A percentile compares a stretch with the other conserved stretches of the same genome.
These are phyloP conservation scores for Botryotinia narcissicola DNA, from an alignment of 2,329 filamentous ascomycete genomes.

Conservation along the genomic window DNA sequence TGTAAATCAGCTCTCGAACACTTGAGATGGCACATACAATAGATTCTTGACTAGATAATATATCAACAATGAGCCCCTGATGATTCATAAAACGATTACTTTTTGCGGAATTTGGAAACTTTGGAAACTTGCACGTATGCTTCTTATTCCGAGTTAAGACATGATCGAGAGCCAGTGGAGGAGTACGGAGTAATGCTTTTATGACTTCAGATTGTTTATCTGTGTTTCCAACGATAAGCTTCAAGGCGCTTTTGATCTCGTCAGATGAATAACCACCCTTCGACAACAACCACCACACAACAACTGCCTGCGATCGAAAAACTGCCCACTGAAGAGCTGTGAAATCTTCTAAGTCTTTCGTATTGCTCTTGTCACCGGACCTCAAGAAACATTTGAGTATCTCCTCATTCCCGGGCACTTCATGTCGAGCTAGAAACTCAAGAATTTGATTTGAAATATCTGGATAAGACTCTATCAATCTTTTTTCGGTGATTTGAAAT, in stretches of 20 bases:
- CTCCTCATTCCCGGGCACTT: not conserved
- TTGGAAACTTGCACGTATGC: not conserved
- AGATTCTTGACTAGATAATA: too few species aligned
- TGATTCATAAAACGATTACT: too few species aligned
- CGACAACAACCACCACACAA: conserved; percentile 3
- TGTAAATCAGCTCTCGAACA: not conserved
- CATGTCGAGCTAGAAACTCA: not conserved
- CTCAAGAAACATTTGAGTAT: not conserved
- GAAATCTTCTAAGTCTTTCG: not conserved
- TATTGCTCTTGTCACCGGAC: not conserved
- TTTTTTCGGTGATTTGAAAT: too few species aligned
- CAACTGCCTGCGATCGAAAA: not conserved
- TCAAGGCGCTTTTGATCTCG: not conserved
- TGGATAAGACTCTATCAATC: too few species aligned
- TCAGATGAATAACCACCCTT: not conserved
- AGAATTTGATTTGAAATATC: not conserved
- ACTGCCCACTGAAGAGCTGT: conserved; percentile 6
- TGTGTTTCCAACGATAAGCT: not conserved
- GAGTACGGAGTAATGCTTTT: not conserved
- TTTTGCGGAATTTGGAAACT: not conserved
- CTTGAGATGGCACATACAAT: too few species aligned
- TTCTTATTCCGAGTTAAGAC: not conserved
- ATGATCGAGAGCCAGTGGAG: not conserved
- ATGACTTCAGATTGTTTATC: not conserved
- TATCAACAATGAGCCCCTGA: not conserved